Percentiles rank a stretch among this genome's conserved stretches.
Evolutionary conservation across 2,329 filamentous ascomycete species (phyloP).

Genomic region (Oidium heveae): DNA sequence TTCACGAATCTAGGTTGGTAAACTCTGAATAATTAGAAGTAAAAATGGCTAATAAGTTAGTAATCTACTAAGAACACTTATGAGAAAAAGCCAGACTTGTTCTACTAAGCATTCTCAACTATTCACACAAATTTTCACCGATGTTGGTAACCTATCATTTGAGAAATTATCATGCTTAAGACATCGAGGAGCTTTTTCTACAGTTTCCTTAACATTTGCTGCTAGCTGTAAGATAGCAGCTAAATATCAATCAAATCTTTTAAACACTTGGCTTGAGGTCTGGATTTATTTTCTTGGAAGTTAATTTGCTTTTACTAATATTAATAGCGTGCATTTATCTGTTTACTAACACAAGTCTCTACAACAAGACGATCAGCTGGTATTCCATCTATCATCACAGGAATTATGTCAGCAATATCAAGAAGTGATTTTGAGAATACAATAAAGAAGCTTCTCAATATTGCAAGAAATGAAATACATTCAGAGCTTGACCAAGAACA

Average conservation of each 20-base stretch:
- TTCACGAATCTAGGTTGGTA: constrained; percentile 72
- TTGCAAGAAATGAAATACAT: constrained; percentile 29
- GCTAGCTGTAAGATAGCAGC: constrained; percentile 43
- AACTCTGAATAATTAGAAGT: background rate
- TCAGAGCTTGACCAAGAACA: constrained; percentile 32
- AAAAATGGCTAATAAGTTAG: constrained; percentile 18
- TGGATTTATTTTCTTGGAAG: background rate
- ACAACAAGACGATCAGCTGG: constrained; percentile 82
- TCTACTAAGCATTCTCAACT: constrained; percentile 6
- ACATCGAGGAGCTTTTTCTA: constrained; percentile 81
- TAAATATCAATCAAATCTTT: background rate
- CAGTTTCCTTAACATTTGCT: constrained; percentile 70
- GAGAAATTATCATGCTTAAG: constrained; percentile 59
- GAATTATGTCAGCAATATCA: constrained; percentile 45
- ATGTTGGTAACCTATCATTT: constrained; percentile 52
- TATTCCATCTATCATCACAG: constrained; percentile 65
- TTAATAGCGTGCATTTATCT: constrained; percentile 32
- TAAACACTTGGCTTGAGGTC: constrained; percentile 1
- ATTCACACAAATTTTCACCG: constrained; percentile 31
- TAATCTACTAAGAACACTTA: constrained; percentile 40
- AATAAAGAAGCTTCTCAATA: constrained; percentile 33
- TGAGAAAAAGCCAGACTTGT: constrained; percentile 17
- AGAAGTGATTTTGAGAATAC: constrained; percentile 34
- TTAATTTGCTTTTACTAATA: background rate
- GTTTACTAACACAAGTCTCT: constrained; percentile 50